Conservation (phyloP, 805 yeast species). For the Tetrapisispora iriomotensis region DNA sequence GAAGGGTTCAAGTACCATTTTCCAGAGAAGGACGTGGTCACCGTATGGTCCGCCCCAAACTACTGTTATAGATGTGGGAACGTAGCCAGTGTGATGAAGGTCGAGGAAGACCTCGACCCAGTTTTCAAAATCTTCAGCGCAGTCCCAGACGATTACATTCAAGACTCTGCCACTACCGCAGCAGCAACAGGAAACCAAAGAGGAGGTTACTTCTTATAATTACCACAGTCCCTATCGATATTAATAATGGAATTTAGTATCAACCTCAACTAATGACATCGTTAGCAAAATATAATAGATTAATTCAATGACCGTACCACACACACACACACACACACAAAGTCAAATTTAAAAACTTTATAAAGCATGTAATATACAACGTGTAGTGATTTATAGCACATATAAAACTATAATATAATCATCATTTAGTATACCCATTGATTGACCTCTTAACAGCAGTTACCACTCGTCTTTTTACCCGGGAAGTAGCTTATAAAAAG, state of each 20-base stretch:
- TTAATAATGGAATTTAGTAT: not conserved
- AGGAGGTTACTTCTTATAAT: constrained; percentile 29
- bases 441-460: no score
- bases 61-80: constrained; percentile 97
- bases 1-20: constrained; percentile 96
- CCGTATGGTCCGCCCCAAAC: constrained; percentile 97
- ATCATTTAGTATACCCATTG: no score
- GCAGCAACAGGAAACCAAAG: constrained; percentile 22
- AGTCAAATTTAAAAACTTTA: no score
- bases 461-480: no score
- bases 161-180: constrained; percentile 17
- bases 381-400: no score
- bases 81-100: constrained; percentile 96
- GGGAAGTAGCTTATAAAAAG: no score
- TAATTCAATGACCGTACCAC: no score
- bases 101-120: constrained; percentile 77
- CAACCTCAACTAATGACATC: not conserved
- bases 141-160: constrained; percentile 68
- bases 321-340: no score
- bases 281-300: no score
- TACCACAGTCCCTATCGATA: not conserved
- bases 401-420: no score
- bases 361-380: no score
- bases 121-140: constrained; percentile 91
- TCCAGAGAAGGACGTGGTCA: constrained; percentile 91